Percentiles rank a stretch among this genome's conserved stretches.
These are phyloP conservation scores for Pseudofabraea citricarpa DNA, from an alignment of 2,329 filamentous ascomycete species.

Conservation along the genomic window DNA sequence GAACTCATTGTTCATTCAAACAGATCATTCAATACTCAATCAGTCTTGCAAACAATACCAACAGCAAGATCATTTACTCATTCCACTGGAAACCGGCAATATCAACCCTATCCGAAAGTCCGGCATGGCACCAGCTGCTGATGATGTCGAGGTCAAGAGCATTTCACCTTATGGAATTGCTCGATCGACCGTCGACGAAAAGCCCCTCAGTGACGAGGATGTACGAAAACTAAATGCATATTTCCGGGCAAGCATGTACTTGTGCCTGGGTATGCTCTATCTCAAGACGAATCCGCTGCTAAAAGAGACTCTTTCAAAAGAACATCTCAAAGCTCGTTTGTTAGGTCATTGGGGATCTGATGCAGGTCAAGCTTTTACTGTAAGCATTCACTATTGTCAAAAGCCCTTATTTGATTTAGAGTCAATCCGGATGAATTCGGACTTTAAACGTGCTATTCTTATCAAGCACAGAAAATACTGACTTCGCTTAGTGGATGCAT, in stretches of 20 bases:
- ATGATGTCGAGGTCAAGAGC: conserved; percentile 40
- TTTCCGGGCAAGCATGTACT: conserved; percentile 70
- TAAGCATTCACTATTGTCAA: too few species aligned
- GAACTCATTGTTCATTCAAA: too few species aligned
- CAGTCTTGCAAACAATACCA: too few species aligned
- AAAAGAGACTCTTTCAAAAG: conserved; percentile 59
- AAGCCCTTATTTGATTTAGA: too few species aligned
- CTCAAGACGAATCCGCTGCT: conserved; percentile 70
- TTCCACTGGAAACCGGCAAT: too few species aligned
- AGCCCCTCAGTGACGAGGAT: conserved; percentile 61
- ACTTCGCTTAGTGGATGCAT: conserved; percentile 76
- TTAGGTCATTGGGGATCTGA: conserved; percentile 77
- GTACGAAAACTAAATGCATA: conserved; percentile 65
- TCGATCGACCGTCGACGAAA: conserved; percentile 57
- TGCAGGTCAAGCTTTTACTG: conserved; percentile 77
- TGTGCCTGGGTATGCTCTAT: conserved; percentile 77
- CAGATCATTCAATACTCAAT: too few species aligned
- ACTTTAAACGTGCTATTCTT: too few species aligned
- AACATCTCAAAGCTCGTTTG: conserved; percentile 69
- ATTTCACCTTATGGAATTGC: conserved; percentile 62
- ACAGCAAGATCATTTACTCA: too few species aligned
- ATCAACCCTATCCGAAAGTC: too few species aligned
- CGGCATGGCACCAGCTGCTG: conserved; percentile 13
- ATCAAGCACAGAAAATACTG: too few species aligned
- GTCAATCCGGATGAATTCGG: too few species aligned